Base-by-base conservation (phyloP, 805 yeast genomes). In the Teunomyces tritomae region DNA sequence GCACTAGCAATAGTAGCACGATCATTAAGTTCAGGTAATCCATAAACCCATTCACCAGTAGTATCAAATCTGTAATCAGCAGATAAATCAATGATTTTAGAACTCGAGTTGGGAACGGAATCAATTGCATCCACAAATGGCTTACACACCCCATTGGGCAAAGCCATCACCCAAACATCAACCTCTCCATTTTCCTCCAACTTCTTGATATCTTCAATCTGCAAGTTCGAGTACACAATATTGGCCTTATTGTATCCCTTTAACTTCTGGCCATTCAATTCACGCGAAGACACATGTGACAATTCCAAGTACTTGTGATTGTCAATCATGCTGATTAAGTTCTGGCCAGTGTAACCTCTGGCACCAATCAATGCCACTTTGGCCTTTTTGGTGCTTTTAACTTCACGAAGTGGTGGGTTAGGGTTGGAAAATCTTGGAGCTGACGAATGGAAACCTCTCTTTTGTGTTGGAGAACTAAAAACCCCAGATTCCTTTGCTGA, bases 151-250 rank as follows among this genome's bases (percentile, higher is more conserved):
- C 97, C 97, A 65, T 94, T 94, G 54, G 99, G 99, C 60, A 94
- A 78, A 1, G 99, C 99, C 99, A 95, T 94, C 26, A 95, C 96
- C 99, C 99, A 94, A 45, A 91, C 85, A 61, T 94, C 99, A 49
- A 94, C 88, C 46, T 81, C 87, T 43, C 83, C 81, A 42, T 82
- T 73, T 54, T 83, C 77, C 68, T 92, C 99, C 52, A 94, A 71
- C 54, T 75, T 71, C 61, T 82, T 82, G 55, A 94, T 85, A 58
- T 94, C 98, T 61, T 89, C 97, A 39, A 85, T 79, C 63, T 85
- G 91, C 57, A 94, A 76, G 68, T 91, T 94, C 52, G 88, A 88
- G 70, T 94, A 94, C 45, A 79, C 77, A 47, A 92, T 80, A 49
- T 87, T 82, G 47, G 79, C 76, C 71, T 92, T 94, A 62, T 83